phyloP scores from a whole-genome alignment of 768 basidiomycete species.

The Rhizopogon roseolus region DNA sequence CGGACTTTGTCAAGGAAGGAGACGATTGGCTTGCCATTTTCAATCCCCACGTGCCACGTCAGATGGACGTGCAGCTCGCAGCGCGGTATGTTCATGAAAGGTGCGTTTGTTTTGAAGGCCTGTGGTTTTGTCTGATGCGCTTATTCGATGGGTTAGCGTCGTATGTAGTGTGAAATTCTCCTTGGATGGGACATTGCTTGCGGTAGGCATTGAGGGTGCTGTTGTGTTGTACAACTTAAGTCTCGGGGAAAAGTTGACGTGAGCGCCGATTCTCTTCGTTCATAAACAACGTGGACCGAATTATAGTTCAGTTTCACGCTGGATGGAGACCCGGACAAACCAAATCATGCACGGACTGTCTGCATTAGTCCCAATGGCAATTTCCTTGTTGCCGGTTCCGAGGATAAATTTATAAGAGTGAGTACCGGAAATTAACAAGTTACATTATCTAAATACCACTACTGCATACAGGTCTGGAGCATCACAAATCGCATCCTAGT shows the following conservation, averaged over 20 bases:
- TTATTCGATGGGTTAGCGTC: slow-evolving; percentile 38
- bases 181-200: slow-evolving; percentile 87
- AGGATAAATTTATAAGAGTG: slow-evolving; percentile 90
- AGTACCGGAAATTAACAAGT: slow-evolving; percentile 14
- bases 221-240: slow-evolving; percentile 23
- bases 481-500: slow-evolving; percentile 69
- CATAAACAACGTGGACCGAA: neutral
- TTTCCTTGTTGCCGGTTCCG: slow-evolving; percentile 74
- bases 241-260: slow-evolving; percentile 24
- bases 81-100: neutral
- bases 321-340: neutral
- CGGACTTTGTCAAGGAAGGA: slow-evolving; percentile 53
- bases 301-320: neutral
- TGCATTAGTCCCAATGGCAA: slow-evolving; percentile 75
- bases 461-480: slow-evolving; percentile 77
- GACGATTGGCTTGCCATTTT: slow-evolving; percentile 88
- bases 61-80: slow-evolving; percentile 65
- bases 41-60: slow-evolving; percentile 74
- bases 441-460: slow-evolving; percentile 6
- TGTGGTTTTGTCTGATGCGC: neutral
- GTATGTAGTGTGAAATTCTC: slow-evolving; percentile 93
- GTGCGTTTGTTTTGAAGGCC: slow-evolving; percentile 1
- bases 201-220: slow-evolving; percentile 53
- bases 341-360: slow-evolving; percentile 48
- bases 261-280: slow-evolving; percentile 1